A percentile compares a stretch with the other conserved stretches of the same genome.
Conservation (phyloP, 1,284 basidiomycete species). For the Exsudoporus floridanus region DNA sequence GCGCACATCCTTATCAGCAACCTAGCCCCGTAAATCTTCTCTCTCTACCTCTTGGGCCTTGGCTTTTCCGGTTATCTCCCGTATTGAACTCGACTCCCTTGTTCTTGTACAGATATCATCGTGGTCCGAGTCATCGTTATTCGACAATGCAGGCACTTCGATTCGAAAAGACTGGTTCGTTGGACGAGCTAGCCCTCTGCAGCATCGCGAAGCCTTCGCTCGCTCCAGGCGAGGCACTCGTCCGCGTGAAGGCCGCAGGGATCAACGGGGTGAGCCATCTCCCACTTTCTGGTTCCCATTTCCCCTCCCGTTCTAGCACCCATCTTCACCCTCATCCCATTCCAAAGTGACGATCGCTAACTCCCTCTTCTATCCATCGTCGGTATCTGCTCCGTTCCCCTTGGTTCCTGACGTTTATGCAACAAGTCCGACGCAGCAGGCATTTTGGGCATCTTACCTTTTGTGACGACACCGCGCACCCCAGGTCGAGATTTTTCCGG, state of each 20-base stretch:
- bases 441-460: slow-evolving; percentile 28
- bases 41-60: neutral
- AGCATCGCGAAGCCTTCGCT: slow-evolving; percentile 27
- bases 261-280: slow-evolving; percentile 31
- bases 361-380: neutral
- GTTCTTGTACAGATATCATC: slow-evolving; percentile 5
- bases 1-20: neutral
- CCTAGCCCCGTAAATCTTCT: slow-evolving; percentile 6
- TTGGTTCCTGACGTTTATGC: neutral
- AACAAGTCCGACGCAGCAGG: slow-evolving; percentile 33
- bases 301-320: too few species aligned
- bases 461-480: slow-evolving; percentile 35
- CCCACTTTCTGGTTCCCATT: neutral
- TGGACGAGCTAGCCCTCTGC: slow-evolving; percentile 25
- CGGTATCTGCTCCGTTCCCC: too few species aligned
- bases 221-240: slow-evolving; percentile 33
- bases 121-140: neutral
- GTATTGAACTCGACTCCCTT: neutral
- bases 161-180: slow-evolving; percentile 35
- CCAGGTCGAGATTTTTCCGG: slow-evolving; percentile 36
- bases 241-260: slow-evolving; percentile 35
- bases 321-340: neutral
- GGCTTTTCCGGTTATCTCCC: neutral
- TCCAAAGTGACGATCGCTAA: neutral
- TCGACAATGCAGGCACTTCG: slow-evolving; percentile 34